Evolutionary conservation across 257 asterid genomes (phyloP).

Genomic region (Rhazya stricta): DNA sequence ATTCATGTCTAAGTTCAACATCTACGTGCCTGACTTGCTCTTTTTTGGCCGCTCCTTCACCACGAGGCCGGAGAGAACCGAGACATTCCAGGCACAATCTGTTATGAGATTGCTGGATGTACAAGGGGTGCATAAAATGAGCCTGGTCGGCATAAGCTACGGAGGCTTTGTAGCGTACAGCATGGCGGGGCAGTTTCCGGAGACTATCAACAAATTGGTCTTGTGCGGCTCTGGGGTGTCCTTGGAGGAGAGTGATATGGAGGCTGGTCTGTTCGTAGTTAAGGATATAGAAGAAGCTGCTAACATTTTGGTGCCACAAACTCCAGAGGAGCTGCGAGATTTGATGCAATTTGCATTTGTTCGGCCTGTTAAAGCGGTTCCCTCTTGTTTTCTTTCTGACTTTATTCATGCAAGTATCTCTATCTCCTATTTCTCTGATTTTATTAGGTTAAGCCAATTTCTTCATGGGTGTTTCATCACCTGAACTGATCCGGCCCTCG

Average conservation of each 20-base stretch:
- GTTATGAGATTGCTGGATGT: slow-evolving; percentile 63
- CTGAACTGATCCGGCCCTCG: no score
- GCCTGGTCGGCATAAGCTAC: slow-evolving; percentile 81
- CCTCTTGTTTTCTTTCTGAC: slow-evolving; percentile 77
- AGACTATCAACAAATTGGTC: slow-evolving; percentile 65
- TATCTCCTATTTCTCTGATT: no score
- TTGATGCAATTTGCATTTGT: slow-evolving; percentile 68
- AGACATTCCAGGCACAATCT: slow-evolving; percentile 76
- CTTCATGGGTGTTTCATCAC: no score
- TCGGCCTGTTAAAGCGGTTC: slow-evolving; percentile 59
- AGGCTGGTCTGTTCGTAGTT: slow-evolving; percentile 60
- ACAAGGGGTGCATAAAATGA: slow-evolving; percentile 43
- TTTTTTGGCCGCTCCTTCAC: slow-evolving; percentile 82
- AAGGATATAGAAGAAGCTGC: slow-evolving; percentile 75
- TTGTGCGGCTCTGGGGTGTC: slow-evolving; percentile 84
- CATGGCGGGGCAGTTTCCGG: slow-evolving; percentile 74
- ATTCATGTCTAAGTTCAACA: slow-evolving; percentile 70
- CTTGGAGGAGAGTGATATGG: slow-evolving; percentile 76
- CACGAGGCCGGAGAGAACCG: slow-evolving; percentile 56
- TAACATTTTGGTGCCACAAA: slow-evolving; percentile 70
- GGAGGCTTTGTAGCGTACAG: slow-evolving; percentile 89
- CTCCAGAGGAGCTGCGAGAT: slow-evolving; percentile 72
- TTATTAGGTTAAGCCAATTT: no score
- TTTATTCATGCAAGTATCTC: slow-evolving; percentile 53
- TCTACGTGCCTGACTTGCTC: slow-evolving; percentile 88